Evolutionary conservation across 169 alveolate species (phyloP).

Genomic region (Plasmodium reichenowi): DNA sequence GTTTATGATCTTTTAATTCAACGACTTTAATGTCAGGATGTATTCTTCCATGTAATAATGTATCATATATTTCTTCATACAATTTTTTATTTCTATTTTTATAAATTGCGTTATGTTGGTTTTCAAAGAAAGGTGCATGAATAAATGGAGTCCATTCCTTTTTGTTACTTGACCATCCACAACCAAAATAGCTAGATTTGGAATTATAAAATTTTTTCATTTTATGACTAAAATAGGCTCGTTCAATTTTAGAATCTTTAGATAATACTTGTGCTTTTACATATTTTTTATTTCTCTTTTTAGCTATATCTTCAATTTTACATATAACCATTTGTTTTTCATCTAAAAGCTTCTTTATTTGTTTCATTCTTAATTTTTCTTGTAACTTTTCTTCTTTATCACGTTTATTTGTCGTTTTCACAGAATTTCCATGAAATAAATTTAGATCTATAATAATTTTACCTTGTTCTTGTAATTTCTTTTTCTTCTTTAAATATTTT

Average conservation of each 20-base stretch:
- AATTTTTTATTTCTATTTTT: slow-evolving; percentile 76
- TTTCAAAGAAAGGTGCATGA: slow-evolving; percentile 78
- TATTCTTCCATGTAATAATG: slow-evolving; percentile 85
- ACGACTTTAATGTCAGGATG: slow-evolving; percentile 87
- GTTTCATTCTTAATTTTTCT: slow-evolving; percentile 42
- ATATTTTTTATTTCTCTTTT: slow-evolving; percentile 66
- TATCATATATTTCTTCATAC: slow-evolving; percentile 81
- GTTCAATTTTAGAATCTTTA: slow-evolving; percentile 67
- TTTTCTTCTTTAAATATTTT: slow-evolving; percentile 41
- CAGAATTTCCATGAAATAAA: slow-evolving; percentile 6
- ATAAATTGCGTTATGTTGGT: slow-evolving; percentile 57
- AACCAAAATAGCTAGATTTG: slow-evolving; percentile 70
- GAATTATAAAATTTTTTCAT: slow-evolving; percentile 73
- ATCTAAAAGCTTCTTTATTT: slow-evolving; percentile 27
- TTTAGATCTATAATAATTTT: slow-evolving; percentile 62
- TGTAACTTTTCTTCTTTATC: slow-evolving; percentile 32
- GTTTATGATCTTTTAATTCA: slow-evolving; percentile 88
- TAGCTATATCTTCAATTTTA: slow-evolving; percentile 69
- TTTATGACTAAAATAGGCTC: slow-evolving; percentile 74
- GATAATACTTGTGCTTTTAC: slow-evolving; percentile 69
- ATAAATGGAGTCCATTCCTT: slow-evolving; percentile 78
- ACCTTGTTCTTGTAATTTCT: slow-evolving; percentile 64
- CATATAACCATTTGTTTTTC: slow-evolving; percentile 72
- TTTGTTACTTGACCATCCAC: slow-evolving; percentile 76
- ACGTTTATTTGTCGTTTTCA: slow-evolving; percentile 1